Evolutionary conservation across 1,284 basidiomycete species (phyloP), one percentile per base, ranked within the genome.

Genomic region (Cutaneotrichosporon cutaneum): DNA sequence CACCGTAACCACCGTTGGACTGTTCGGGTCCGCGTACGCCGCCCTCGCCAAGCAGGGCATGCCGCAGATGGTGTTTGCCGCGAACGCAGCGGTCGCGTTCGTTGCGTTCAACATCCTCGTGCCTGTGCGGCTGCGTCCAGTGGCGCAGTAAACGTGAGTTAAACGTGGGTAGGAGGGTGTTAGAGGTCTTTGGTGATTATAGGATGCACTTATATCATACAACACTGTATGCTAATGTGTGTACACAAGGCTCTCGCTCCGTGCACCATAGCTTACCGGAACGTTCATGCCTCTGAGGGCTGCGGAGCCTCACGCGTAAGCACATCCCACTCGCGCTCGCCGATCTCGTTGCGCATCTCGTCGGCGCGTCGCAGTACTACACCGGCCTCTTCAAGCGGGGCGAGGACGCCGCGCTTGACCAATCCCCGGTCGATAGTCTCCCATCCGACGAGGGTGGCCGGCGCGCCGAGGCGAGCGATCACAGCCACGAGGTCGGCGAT

Each of bases 21-120:
- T 52, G 27, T 52, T 52, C 10, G 50, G 50, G 27, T n/a, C 27
- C 4, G 27, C 26, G 18, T 32, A 52, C 11, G 50, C 30, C 8
- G 50, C 50, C 2, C 50, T 52, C 11, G 30, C 50, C 18, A 32
- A 32, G n/a, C 26, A n/a, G 16, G 50, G 50, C 4, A 30, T 52
- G 50, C 50, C 50, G 11, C 50, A 32, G 27, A 52, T 52, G 50
- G 50, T 32, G 50, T 52, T 52, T n/a, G 27, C 16, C 8, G 50
- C 14, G 4, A 52, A 52, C 26, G 30, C n/a, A 4, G 35, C 35
- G 3, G 11, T 36, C 35, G 35, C 35, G 11, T 36, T 36, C 11
- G 10, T 36, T 13, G 35, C 35, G 11, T 11, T 36, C 16, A 36
- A 13, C 35, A 36, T 36, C 10, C 35, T 36, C 16, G 35, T 11